phyloP scores from a whole-genome alignment of 768 basidiomycete species.

The Neoboletus brunneissimus region DNA sequence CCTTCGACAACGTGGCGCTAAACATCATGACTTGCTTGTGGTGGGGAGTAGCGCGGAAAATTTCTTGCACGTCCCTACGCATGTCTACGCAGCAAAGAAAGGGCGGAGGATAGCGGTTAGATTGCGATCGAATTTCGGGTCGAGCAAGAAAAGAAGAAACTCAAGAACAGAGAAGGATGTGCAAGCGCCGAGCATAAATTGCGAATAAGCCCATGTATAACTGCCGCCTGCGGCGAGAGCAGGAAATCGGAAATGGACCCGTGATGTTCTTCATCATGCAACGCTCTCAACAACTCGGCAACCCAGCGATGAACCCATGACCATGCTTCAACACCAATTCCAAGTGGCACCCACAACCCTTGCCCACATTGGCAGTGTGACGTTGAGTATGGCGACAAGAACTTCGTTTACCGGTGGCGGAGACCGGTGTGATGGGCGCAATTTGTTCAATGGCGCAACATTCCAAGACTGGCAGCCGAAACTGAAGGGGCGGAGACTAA shows the following conservation, averaged over 20 bases:
- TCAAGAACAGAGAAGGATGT: conserved; percentile 35
- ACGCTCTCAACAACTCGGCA: conserved; percentile 38
- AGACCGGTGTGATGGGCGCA: conserved; percentile 40
- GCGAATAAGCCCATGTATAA: conserved; percentile 16
- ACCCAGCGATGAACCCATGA: conserved; percentile 34
- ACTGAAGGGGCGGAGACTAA: conserved; percentile 80
- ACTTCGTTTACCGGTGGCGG: conserved; percentile 29
- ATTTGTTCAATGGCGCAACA: conserved; percentile 47
- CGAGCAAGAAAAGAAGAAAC: conserved; percentile 52
- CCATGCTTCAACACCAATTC: conserved; percentile 39
- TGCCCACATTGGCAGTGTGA: conserved; percentile 41
- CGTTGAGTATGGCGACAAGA: conserved; percentile 39
- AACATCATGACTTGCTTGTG: conserved; percentile 99
- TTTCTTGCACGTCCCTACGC: conserved; percentile 99
- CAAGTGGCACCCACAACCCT: conserved; percentile 38
- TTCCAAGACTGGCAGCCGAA: conserved; percentile 53
- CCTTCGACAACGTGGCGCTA: conserved; percentile 96
- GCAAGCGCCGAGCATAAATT: conserved; percentile 13
- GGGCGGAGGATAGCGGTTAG: conserved; percentile 62
- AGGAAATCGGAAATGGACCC: conserved; percentile 33
- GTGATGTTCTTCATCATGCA: conserved; percentile 36
- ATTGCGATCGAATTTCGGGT: conserved; percentile 49
- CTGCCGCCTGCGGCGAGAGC: conserved; percentile 28
- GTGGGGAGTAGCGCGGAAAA: conserved; percentile 97
- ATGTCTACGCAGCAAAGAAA: conserved; percentile 75